A percentile compares a stretch with the other conserved stretches of the same genome.
Evolutionary conservation across 768 basidiomycete species (phyloP).

Genomic region (Infundibulicybe gibba): DNA sequence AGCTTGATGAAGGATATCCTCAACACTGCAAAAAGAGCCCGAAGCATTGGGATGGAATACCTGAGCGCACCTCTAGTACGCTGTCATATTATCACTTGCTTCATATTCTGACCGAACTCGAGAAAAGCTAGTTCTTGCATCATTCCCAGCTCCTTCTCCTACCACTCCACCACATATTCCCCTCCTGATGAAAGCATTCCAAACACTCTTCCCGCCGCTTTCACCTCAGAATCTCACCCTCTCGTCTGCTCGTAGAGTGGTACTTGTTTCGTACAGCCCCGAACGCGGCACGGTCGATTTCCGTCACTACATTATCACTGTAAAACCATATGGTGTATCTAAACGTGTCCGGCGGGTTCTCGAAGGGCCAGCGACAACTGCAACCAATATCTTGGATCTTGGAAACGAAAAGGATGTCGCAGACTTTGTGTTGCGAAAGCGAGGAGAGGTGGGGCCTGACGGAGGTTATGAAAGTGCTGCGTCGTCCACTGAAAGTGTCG

Average conservation of each 20-base stretch:
- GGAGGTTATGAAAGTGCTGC: conserved; percentile 78
- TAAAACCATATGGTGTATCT: conserved; percentile 93
- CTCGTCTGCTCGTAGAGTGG: conserved; percentile 89
- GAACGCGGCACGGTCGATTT: conserved; percentile 86
- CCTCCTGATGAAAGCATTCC: conserved; percentile 94
- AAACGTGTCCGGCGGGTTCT: conserved; percentile 86
- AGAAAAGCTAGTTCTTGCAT: conserved; percentile 84
- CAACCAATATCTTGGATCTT: conserved; percentile 64
- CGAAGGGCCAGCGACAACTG: conserved; percentile 45
- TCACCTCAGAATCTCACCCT: conserved; percentile 75
- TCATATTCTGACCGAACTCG: conserved; percentile 1
- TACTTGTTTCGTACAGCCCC: conserved; percentile 88
- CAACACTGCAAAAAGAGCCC: conserved; percentile 59
- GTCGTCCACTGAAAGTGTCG: conserved; percentile 79
- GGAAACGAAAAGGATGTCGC: conserved; percentile 92
- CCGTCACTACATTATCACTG: conserved; percentile 92
- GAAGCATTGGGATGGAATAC: conserved; percentile 84
- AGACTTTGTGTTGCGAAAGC: conserved; percentile 82
- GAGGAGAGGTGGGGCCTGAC: conserved; percentile 57
- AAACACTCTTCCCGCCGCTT: conserved; percentile 93
- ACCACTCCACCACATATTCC: conserved; percentile 80
- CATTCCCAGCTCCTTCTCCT: conserved; percentile 73
- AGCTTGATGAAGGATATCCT: conserved; percentile 85
- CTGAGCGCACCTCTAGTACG: conserved; percentile 87
- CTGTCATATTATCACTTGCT: conserved; percentile 3